Conservation (phyloP, 192 early-diverging fungal genomes). For the Chytriomyces hyalinus region DNA sequence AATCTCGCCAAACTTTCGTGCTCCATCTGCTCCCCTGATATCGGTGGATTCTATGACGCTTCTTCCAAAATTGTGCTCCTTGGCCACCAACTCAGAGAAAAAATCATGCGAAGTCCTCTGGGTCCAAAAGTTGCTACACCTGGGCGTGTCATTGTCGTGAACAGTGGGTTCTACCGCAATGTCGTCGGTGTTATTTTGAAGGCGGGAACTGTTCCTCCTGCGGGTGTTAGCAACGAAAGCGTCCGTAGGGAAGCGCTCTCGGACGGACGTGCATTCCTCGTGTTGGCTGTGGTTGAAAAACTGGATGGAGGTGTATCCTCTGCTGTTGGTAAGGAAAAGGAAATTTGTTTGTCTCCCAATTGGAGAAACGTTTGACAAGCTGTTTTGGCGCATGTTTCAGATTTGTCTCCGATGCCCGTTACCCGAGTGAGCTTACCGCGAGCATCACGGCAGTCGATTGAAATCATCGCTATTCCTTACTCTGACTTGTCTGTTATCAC, state of each 20-base stretch:
- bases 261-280: constrained; percentile 35
- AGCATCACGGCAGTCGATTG: constrained; percentile 32
- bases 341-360: not conserved
- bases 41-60: constrained; percentile 73
- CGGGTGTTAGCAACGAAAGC: constrained; percentile 3
- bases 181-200: constrained; percentile 67
- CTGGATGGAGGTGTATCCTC: not conserved
- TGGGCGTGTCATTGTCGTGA: constrained; percentile 81
- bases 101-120: constrained; percentile 58
- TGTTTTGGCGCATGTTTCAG: constrained; percentile 26
- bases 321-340: constrained; percentile 8
- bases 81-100: constrained; percentile 61
- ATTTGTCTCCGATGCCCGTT: constrained; percentile 61
- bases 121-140: constrained; percentile 69
- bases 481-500: constrained; percentile 67
- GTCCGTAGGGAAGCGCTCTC: constrained; percentile 10
- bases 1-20: constrained; percentile 73
- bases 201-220: constrained; percentile 47
- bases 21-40: constrained; percentile 78
- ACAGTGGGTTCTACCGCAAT: constrained; percentile 73
- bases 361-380: not conserved
- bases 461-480: constrained; percentile 52
- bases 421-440: constrained; percentile 54
- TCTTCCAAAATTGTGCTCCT: constrained; percentile 60
- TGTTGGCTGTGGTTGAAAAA: constrained; percentile 44